Base-by-base conservation (phyloP, 371 early-diverging fungal genomes). In the Funneliformis caledonium region DNA sequence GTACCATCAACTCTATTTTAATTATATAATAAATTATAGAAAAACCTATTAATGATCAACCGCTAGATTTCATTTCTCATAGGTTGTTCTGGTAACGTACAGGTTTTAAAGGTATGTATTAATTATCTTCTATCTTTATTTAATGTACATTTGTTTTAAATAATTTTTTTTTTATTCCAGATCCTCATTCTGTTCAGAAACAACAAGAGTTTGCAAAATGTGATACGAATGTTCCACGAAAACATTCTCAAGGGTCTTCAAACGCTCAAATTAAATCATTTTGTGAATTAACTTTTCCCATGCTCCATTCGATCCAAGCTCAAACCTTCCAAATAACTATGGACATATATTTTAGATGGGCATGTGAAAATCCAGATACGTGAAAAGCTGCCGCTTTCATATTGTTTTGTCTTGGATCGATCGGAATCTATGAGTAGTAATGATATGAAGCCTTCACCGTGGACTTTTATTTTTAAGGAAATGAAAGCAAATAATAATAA, bases 201-300 rank as follows among this genome's bases (percentile, higher is more conserved):
- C 77, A 70, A 50, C 80, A 83, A 61, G 11, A 42, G 19, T 84
- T 83, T 72, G 59, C 47, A 60, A 52, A 81, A 60, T 84, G 84
- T 50, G 79, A 83, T 75, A 78, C 14, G 61, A 62, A 33, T 84
- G 84, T 60, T 4, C 74, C 11, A 78, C 22, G 81, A 83, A 81
- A 81, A 7, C 84, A 84, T 59, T 79, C 56, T 19, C 37, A 50
- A n/a, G 62, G 22, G 19, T n/a, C 37, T 8, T 1, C 4, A 11
- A 26, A 47, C n/a, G 22, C 14, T 43, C 45, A 48, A 22, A 14
- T 56, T 26, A 70, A 72, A 14, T 84, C 84, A 14, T 81, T 26
- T 67, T 84, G 84, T 69, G 76, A 76, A n/a, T 81, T 22, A n/a
- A 78, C 78, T 10, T 84, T 11, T 82, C 83, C 60, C 84, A 84